A percentile compares a stretch with the other conserved stretches of the same genome.
phyloP scores from a whole-genome alignment of 2,329 filamentous ascomycete species.

The Dactylella cylindrospora region DNA sequence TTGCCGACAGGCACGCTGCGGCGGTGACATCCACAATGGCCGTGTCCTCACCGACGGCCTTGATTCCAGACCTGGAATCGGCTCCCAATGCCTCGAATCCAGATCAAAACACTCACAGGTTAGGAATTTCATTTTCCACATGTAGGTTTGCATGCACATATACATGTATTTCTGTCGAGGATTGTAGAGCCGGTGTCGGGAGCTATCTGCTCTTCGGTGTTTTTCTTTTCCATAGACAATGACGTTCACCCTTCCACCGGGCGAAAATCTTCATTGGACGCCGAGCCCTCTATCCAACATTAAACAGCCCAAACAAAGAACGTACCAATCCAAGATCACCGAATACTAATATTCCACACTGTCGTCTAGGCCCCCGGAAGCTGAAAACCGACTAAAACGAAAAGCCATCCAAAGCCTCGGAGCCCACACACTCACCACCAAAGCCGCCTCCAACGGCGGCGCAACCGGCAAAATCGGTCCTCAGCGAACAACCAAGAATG shows the following conservation, averaged over 20 bases:
- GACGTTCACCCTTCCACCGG: too few species aligned
- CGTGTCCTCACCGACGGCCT: constrained; percentile 14
- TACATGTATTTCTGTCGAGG: too few species aligned
- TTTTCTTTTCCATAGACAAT: too few species aligned
- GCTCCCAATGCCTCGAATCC: constrained; percentile 11
- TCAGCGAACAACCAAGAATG: constrained; percentile 90
- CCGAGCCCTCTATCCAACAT: too few species aligned
- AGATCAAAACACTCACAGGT: constrained; percentile 22
- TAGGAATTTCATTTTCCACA: constrained; percentile 44
- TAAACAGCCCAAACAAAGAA: too few species aligned
- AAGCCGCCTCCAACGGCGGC: constrained; percentile 21
- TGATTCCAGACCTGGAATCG: constrained; percentile 34
- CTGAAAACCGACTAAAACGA: constrained; percentile 26
- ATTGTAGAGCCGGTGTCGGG: too few species aligned
- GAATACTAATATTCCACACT: too few species aligned
- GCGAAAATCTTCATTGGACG: too few species aligned
- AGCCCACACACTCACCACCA: constrained; percentile 28
- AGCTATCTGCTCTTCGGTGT: too few species aligned
- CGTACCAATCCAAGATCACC: too few species aligned
- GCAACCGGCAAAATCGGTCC: constrained; percentile 76
- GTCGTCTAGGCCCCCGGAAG: constrained; percentile 10
- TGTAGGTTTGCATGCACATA: constrained; percentile 39
- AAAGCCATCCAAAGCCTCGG: constrained; percentile 41
- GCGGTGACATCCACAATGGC: constrained; percentile 7
- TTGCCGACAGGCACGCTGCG: too few species aligned